Percentiles rank a stretch among this genome's conserved stretches.
These are phyloP conservation scores for Colletotrichum somersetense DNA, from an alignment of 2,329 filamentous ascomycete genomes.

Conservation along the genomic window DNA sequence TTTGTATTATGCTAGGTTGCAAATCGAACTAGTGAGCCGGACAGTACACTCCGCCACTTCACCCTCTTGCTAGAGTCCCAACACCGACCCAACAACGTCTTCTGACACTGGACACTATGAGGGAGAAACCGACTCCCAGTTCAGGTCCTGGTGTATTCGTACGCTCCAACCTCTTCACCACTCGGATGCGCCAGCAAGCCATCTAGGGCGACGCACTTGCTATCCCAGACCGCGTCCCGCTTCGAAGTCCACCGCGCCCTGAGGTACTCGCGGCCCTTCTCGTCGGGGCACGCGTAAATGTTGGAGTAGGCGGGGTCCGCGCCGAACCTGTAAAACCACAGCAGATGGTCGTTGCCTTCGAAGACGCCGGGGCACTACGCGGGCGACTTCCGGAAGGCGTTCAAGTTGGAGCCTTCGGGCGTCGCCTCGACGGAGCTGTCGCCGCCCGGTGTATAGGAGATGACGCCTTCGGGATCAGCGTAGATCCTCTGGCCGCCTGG, in stretches of 20 bases:
- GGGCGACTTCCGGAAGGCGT: conserved; percentile 59
- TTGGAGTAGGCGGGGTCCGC: conserved; percentile 42
- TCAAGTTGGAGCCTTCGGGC: conserved; percentile 62
- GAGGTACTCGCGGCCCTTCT: not conserved
- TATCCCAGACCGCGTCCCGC: conserved; percentile 1
- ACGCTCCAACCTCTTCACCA: conserved; percentile 50
- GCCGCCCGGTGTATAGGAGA: conserved; percentile 63
- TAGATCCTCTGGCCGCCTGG: conserved; percentile 75
- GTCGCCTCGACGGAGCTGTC: conserved; percentile 63
- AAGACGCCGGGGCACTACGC: conserved; percentile 41
- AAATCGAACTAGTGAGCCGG: no score
- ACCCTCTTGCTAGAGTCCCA: not conserved
- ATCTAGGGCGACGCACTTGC: conserved; percentile 50
- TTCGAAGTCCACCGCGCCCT: conserved; percentile 9
- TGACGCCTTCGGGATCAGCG: conserved; percentile 64
- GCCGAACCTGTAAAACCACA: conserved; percentile 4
- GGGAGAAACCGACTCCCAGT: not conserved
- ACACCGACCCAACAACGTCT: not conserved
- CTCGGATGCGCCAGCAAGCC: conserved; percentile 50
- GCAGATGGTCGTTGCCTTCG: not conserved
- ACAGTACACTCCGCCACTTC: no score
- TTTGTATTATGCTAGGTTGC: not conserved
- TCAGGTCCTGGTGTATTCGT: conserved; percentile 54
- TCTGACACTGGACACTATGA: not conserved
- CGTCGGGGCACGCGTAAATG: conserved; percentile 19